These are phyloP conservation scores for Terfezia boudieri DNA, from an alignment of 495 filamentous ascomycete species.

Conservation along the genomic window DNA sequence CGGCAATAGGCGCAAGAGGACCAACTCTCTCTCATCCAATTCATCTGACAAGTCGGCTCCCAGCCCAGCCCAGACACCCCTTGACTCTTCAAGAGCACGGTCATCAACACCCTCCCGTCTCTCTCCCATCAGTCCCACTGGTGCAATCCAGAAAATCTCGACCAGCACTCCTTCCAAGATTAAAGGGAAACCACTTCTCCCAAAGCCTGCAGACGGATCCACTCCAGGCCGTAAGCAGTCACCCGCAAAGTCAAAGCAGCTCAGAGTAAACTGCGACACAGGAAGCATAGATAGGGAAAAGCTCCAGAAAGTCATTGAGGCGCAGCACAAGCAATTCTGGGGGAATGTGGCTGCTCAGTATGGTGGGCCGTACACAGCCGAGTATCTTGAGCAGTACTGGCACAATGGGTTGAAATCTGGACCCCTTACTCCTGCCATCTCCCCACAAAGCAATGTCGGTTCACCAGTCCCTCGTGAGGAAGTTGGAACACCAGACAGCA, in stretches of 20 bases:
- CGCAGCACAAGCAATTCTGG: conserved; percentile 52
- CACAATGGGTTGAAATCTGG: conserved; percentile 24
- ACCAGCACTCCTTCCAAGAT: conserved; percentile 6
- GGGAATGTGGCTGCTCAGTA: conserved; percentile 46
- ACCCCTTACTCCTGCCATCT: conserved; percentile 1
- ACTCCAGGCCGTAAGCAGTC: conserved; percentile 8
- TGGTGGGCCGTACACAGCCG: conserved; percentile 36
- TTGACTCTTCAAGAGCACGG: conserved; percentile 10
- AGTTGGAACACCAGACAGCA: not conserved
- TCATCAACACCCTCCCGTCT: conserved; percentile 14
- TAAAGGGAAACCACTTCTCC: conserved; percentile 19
- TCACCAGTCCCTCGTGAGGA: not conserved
- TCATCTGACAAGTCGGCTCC: conserved; percentile 16
- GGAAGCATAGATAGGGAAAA: conserved; percentile 40
- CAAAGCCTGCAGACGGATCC: conserved; percentile 13
- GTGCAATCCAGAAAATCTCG: conserved; percentile 8
- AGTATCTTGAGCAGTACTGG: conserved; percentile 48
- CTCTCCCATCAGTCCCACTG: conserved; percentile 20
- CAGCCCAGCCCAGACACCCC: conserved; percentile 11
- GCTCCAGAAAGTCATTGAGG: conserved; percentile 44
- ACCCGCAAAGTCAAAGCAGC: conserved; percentile 12
- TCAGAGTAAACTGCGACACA: conserved; percentile 16
- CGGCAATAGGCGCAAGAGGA: conserved; percentile 36
- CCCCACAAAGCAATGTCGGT: not conserved
- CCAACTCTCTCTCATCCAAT: conserved; percentile 27